phyloP scores from a whole-genome alignment of 306 rosid genomes.

The Ceratonia siliqua region DNA sequence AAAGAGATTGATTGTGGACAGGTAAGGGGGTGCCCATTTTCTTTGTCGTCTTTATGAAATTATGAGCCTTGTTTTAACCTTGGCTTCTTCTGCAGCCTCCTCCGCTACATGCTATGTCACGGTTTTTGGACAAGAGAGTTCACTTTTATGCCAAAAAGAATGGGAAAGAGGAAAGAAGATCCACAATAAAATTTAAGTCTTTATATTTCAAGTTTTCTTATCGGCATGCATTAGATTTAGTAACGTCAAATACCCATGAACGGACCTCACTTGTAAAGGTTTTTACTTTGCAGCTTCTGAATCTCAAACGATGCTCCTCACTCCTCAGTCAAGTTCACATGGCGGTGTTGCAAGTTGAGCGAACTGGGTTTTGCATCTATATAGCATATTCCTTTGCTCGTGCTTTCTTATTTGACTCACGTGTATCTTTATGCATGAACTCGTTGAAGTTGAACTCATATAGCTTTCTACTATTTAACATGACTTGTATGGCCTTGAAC shows the following conservation, averaged over 20 bases:
- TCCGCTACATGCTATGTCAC: constrained; percentile 25
- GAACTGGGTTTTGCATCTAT: neutral
- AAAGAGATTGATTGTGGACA: constrained; percentile 41
- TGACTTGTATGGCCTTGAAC: neutral
- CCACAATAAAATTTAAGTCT: too few relatives aligned
- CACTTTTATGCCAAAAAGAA: constrained; percentile 19
- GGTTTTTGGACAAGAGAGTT: constrained; percentile 22
- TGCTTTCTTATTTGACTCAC: neutral
- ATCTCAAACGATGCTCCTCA: neutral
- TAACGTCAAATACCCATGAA: too few relatives aligned
- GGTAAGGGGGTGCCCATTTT: constrained; percentile 40
- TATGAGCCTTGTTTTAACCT: constrained; percentile 28
- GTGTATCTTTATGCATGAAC: too few relatives aligned
- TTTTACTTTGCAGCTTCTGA: too few relatives aligned
- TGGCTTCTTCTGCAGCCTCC: constrained; percentile 25
- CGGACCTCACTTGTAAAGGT: too few relatives aligned
- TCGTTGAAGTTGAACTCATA: neutral
- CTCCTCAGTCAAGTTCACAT: neutral
- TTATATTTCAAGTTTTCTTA: too few relatives aligned
- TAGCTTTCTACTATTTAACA: neutral
- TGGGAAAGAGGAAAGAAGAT: neutral
- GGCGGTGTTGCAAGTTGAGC: neutral
- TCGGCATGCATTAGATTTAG: too few relatives aligned
- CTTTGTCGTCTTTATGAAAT: constrained; percentile 44
- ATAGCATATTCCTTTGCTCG: neutral